Evolutionary conservation across 2,329 filamentous ascomycete genomes (phyloP).

Genomic region (Aspergillus japonicus): DNA sequence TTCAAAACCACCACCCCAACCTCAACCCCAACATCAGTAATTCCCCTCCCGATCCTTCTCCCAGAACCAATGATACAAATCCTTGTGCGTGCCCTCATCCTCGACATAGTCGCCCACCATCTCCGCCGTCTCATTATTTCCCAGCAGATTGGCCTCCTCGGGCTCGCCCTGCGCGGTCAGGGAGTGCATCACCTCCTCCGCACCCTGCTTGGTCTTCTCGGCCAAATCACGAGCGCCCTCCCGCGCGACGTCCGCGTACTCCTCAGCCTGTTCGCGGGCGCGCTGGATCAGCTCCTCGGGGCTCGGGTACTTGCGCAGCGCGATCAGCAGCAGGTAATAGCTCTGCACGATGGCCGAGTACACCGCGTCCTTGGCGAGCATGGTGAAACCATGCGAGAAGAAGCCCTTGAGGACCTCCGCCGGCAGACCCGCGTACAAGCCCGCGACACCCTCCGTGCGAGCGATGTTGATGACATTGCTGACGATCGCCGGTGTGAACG

Average conservation of each 20-base stretch:
- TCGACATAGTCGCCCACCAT: slow-evolving; percentile 48
- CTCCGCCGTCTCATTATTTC: slow-evolving; percentile 45
- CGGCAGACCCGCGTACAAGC: slow-evolving; percentile 72
- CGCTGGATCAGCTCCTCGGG: slow-evolving; percentile 41
- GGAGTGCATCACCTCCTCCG: slow-evolving; percentile 18
- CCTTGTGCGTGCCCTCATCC: slow-evolving; percentile 41
- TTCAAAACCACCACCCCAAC: no score
- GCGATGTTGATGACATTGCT: slow-evolving; percentile 58
- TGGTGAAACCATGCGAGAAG: slow-evolving; percentile 80
- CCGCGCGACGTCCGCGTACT: slow-evolving; percentile 42
- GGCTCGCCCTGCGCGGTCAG: background rate
- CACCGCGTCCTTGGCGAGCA: slow-evolving; percentile 78
- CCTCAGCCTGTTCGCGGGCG: slow-evolving; percentile 41
- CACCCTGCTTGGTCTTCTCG: slow-evolving; percentile 28
- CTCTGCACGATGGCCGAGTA: slow-evolving; percentile 69
- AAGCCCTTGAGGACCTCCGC: slow-evolving; percentile 81
- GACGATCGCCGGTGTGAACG: slow-evolving; percentile 56
- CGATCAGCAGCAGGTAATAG: slow-evolving; percentile 65
- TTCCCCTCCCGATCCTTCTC: slow-evolving; percentile 29
- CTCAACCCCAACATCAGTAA: background rate
- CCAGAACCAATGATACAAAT: slow-evolving; percentile 45
- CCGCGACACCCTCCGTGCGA: slow-evolving; percentile 63
- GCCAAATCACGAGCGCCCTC: slow-evolving; percentile 39
- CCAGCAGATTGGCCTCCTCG: slow-evolving; percentile 13
- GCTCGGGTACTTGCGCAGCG: slow-evolving; percentile 46